A percentile compares a stretch with the other conserved stretches of the same genome.
Conservation (phyloP, 1,284 basidiomycete genomes). For the Fomitopsis palustris region DNA sequence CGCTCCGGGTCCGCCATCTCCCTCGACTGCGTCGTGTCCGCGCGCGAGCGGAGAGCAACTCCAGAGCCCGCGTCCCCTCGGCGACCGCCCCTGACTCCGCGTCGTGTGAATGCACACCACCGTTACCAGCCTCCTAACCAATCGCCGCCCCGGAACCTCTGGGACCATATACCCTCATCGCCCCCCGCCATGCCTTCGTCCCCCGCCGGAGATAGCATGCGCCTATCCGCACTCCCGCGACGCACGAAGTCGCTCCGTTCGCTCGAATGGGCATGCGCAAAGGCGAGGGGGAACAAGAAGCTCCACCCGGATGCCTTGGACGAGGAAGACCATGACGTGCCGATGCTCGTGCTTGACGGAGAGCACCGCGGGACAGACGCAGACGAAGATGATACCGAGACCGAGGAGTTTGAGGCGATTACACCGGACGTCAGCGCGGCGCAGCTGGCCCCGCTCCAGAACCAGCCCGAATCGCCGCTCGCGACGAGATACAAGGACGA, state of each 20-base stretch:
- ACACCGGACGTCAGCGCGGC: slow-evolving; percentile 25
- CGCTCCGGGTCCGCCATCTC: slow-evolving; percentile 28
- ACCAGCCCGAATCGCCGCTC: slow-evolving; percentile 6
- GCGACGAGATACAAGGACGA: slow-evolving; percentile 4
- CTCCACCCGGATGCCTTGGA: slow-evolving; percentile 7
- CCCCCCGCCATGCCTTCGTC: slow-evolving; percentile 33
- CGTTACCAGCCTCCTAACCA: neutral
- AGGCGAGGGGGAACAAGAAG: slow-evolving; percentile 28
- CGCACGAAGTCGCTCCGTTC: slow-evolving; percentile 33
- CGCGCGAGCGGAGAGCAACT: slow-evolving; percentile 32
- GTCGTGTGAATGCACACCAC: slow-evolving; percentile 3
- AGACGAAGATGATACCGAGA: slow-evolving; percentile 21
- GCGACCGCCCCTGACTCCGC: slow-evolving; percentile 30
- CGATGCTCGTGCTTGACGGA: slow-evolving; percentile 18
- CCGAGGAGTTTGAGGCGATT: slow-evolving; percentile 25
- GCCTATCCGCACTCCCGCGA: slow-evolving; percentile 27
- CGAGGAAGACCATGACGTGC: slow-evolving; percentile 28
- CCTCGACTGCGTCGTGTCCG: slow-evolving; percentile 38
- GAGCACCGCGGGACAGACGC: slow-evolving; percentile 5
- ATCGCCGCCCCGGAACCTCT: slow-evolving; percentile 22
- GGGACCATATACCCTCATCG: slow-evolving; percentile 42
- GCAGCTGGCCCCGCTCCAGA: slow-evolving; percentile 11
- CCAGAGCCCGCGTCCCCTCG: slow-evolving; percentile 5
- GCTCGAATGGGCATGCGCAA: slow-evolving; percentile 46
- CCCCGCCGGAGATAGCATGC: slow-evolving; percentile 29